Evolutionary conservation across 768 basidiomycete species (phyloP).

Genomic region (Hericium alpestre): DNA sequence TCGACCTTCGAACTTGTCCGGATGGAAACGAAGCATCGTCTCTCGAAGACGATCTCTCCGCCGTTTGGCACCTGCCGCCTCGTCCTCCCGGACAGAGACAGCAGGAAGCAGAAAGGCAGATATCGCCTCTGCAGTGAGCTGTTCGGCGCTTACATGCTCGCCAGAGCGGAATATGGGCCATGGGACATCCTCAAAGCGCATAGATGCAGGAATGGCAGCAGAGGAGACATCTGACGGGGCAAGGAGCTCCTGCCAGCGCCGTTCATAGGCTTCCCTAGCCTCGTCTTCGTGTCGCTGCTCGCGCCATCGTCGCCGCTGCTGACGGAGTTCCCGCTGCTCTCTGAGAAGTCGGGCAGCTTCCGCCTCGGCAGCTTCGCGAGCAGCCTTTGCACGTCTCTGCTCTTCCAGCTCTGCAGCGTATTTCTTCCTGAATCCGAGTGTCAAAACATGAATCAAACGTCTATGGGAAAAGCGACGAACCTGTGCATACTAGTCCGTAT

Average conservation of each 20-base stretch:
- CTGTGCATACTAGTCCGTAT: constrained; percentile 79
- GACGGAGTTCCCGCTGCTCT: constrained; percentile 41
- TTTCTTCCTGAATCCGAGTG: constrained; percentile 38
- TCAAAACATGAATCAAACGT: neutral
- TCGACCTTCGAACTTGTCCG: constrained; percentile 64
- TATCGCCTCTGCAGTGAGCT: constrained; percentile 30
- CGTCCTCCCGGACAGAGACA: constrained; percentile 31
- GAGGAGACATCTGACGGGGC: constrained; percentile 10
- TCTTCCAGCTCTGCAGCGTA: constrained; percentile 61
- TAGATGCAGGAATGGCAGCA: neutral
- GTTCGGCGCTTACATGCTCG: constrained; percentile 7
- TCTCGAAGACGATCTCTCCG: constrained; percentile 44
- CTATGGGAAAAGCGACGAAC: constrained; percentile 25
- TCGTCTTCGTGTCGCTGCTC: constrained; percentile 32
- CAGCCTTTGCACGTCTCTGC: constrained; percentile 43
- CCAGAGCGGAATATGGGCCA: constrained; percentile 38
- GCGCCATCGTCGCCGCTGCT: constrained; percentile 36
- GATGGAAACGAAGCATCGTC: constrained; percentile 58
- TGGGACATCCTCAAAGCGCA: constrained; percentile 45
- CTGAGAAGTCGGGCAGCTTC: constrained; percentile 44
- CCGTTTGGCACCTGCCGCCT: constrained; percentile 20
- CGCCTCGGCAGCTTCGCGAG: constrained; percentile 39
- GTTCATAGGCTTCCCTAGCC: constrained; percentile 47
- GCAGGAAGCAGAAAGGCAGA: constrained; percentile 40
- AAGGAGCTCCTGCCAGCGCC: constrained; percentile 35